phyloP scores from a whole-genome alignment of 768 basidiomycete species.

The Agrocybe pediades region DNA sequence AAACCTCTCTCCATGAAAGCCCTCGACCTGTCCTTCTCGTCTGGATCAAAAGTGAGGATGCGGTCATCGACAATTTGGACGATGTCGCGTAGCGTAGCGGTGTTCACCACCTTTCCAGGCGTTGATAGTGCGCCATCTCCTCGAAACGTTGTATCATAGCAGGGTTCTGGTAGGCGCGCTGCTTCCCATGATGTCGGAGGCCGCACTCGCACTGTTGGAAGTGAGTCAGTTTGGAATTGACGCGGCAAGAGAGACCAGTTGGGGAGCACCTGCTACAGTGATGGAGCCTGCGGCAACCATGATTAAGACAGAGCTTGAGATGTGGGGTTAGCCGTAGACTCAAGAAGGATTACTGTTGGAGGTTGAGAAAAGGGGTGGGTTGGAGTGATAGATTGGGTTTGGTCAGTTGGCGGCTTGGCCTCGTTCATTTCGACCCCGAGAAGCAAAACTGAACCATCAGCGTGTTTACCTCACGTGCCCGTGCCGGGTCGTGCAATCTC shows the following conservation, averaged over 20 bases:
- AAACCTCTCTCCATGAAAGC: constrained; percentile 87
- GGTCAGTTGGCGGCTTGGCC: background rate
- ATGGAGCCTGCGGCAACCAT: constrained; percentile 90
- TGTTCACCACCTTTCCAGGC: constrained; percentile 54
- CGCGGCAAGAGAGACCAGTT: constrained; percentile 18
- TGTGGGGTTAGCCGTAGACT: constrained; percentile 3
- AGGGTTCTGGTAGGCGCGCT: constrained; percentile 76
- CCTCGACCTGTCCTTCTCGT: constrained; percentile 79
- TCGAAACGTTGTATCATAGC: constrained; percentile 69
- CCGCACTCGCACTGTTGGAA: constrained; percentile 77
- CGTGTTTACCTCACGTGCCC: constrained; percentile 40
- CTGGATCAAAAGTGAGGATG: constrained; percentile 94
- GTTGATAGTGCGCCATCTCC: constrained; percentile 87
- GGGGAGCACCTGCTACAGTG: constrained; percentile 72
- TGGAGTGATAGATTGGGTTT: constrained; percentile 2
- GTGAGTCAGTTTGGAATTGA: constrained; percentile 10
- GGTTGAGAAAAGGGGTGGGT: background rate
- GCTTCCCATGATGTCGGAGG: constrained; percentile 87
- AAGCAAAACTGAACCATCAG: constrained; percentile 35
- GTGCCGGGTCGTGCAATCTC: constrained; percentile 18
- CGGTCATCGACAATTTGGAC: constrained; percentile 93
- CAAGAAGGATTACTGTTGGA: background rate
- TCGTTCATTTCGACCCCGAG: constrained; percentile 1
- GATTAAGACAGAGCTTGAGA: constrained; percentile 10
- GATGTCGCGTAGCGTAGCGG: constrained; percentile 69